These are phyloP conservation scores for Cucurbita argyrosperma DNA, from an alignment of 306 rosid species.

Conservation along the genomic window DNA sequence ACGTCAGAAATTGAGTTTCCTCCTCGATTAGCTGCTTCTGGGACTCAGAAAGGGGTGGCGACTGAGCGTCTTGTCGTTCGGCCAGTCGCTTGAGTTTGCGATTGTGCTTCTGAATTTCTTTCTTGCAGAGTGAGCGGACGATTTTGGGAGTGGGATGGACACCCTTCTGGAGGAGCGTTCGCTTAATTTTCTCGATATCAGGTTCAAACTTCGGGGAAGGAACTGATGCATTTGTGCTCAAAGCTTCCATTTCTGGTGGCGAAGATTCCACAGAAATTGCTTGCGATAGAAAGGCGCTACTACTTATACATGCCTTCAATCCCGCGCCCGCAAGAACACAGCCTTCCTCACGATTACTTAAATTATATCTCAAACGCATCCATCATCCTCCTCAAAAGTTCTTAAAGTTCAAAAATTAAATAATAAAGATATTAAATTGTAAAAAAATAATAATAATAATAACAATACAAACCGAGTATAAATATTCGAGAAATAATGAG, in stretches of 20 bases:
- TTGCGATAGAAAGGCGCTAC: neutral
- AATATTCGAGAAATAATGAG: neutral
- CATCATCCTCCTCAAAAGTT: no score
- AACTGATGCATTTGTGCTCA: slow-evolving; percentile 14
- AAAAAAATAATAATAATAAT: no score
- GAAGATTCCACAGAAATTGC: neutral
- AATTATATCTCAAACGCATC: no score
- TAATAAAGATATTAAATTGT: no score
- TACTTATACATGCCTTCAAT: neutral
- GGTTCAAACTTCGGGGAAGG: slow-evolving; percentile 45
- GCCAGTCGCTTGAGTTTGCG: slow-evolving; percentile 36
- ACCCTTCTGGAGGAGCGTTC: slow-evolving; percentile 34
- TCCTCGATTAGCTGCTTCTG: slow-evolving; percentile 29
- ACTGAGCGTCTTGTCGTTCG: neutral
- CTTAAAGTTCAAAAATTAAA: no score
- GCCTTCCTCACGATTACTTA: neutral
- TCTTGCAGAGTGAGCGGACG: slow-evolving; percentile 69
- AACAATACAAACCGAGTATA: neutral
- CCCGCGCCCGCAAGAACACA: neutral
- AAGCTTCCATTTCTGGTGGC: slow-evolving; percentile 39
- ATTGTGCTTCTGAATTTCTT: slow-evolving; percentile 62
- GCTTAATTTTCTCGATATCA: slow-evolving; percentile 39
- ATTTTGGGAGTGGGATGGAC: slow-evolving; percentile 60
- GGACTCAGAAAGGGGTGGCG: slow-evolving; percentile 28
- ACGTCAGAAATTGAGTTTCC: slow-evolving; percentile 35